Conservation (phyloP, 805 yeast species). For the Candida stauntonica region DNA sequence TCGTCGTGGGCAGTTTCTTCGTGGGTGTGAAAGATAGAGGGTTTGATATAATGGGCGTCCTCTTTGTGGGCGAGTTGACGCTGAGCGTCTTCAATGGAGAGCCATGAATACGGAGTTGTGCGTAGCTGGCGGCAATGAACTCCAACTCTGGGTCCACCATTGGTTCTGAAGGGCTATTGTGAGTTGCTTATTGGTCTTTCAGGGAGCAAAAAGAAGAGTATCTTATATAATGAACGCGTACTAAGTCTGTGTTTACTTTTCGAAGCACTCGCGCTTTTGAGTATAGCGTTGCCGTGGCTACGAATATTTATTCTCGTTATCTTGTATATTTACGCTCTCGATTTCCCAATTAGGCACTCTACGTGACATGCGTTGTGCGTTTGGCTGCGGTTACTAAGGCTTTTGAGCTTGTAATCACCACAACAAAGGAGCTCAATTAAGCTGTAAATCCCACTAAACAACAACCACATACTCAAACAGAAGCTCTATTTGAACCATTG, state of each 20-base stretch:
- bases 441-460: too few relatives aligned
- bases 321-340: too few relatives aligned
- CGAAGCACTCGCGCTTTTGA: not conserved
- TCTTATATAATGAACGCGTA: too few relatives aligned
- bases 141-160: conserved; percentile 23
- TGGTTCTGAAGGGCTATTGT: not conserved
- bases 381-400: too few relatives aligned
- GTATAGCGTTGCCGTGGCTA: not conserved
- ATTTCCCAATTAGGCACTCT: too few relatives aligned
- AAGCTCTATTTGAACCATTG: not conserved
- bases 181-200: not conserved
- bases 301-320: not conserved
- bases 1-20: conserved; percentile 4
- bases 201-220: not conserved
- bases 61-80: conserved; percentile 23
- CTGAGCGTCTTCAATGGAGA: conserved; percentile 22
- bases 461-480: not conserved
- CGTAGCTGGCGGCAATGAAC: conserved; percentile 22
- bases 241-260: conserved; percentile 6
- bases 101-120: conserved; percentile 19
- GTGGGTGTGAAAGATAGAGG: conserved; percentile 2
- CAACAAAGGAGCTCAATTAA: too few relatives aligned
- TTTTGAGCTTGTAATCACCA: too few relatives aligned
- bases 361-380: too few relatives aligned
- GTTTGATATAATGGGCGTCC: conserved; percentile 4